Evolutionary conservation across 2,329 filamentous ascomycete genomes (phyloP).

Genomic region (Delphinella strobiligena): DNA sequence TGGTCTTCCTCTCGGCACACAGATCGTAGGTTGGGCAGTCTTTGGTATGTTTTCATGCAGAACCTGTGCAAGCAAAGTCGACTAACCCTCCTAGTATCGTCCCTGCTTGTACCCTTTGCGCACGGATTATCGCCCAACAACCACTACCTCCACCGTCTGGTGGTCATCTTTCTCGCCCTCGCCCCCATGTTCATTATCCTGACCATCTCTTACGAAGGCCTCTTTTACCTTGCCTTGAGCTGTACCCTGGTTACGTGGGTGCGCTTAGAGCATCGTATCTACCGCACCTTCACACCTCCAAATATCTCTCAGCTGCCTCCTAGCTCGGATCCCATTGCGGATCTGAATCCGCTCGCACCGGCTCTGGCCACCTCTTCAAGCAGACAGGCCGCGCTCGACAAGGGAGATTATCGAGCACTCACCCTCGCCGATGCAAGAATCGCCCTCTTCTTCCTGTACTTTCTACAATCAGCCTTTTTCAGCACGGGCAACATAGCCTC

Average conservation of each 20-base stretch:
- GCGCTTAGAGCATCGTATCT: constrained; percentile 71
- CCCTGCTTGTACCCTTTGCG: constrained; percentile 67
- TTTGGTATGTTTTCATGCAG: constrained; percentile 42
- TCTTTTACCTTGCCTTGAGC: constrained; percentile 90
- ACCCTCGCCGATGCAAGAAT: constrained; percentile 75
- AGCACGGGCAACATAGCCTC: constrained; percentile 93
- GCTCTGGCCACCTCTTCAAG: constrained; percentile 22
- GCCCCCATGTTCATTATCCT: constrained; percentile 90
- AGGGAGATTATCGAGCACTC: constrained; percentile 50
- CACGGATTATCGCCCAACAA: constrained; percentile 69
- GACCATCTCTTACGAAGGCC: constrained; percentile 90
- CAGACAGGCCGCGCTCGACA: constrained; percentile 19
- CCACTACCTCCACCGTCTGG: constrained; percentile 80
- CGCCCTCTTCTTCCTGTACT: constrained; percentile 86
- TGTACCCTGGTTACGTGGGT: constrained; percentile 79
- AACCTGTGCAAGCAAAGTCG: constrained; percentile 2
- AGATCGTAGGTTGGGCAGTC: constrained; percentile 73
- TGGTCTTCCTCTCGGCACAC: constrained; percentile 77
- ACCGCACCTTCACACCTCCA: constrained; percentile 23
- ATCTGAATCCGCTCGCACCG: constrained; percentile 20
- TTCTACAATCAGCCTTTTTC: constrained; percentile 94
- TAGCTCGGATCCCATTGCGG: constrained; percentile 12
- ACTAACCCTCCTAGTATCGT: constrained; percentile 42
- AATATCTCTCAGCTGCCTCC: constrained; percentile 10
- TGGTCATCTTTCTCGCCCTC: constrained; percentile 84